Evolutionary conservation across 1,284 basidiomycete genomes (phyloP), one percentile per base, ranked within the genome.

Genomic region (Volvariella volvacea): DNA sequence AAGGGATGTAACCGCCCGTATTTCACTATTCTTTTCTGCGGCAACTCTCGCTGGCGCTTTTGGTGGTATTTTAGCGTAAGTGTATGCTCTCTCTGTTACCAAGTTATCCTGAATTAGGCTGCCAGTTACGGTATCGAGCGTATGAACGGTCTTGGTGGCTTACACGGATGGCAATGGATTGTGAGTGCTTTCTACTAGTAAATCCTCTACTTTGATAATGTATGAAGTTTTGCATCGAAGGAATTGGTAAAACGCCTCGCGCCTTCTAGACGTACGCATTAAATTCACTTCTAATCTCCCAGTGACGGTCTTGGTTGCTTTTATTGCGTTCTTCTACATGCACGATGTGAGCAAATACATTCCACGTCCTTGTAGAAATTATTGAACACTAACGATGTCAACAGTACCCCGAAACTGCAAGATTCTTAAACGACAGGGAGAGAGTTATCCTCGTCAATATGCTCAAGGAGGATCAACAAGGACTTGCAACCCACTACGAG

Each of bases 1-100:
- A 25, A 59, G 60, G 15, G 75, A 78, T 49, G 65, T 73, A n/a
- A 72, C 70, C 12, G 59, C 55, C 43, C 65, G 76, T 16, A 67
- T 78, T 31, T 74, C 76, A 1, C 70, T 79, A 38, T 78, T 80
- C 61, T 77, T 78, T 57, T 77, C 76, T 16, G 74, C 74, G 22
- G 73, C 76, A 10, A 77, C 74, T 1, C 47, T 75, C 30, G 72
- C 76, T 12, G 77, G 60, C 38, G 65, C 64, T 17, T 66, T 66
- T 41, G 63, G 65, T 48, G 64, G 65, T 32, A 45, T 67, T 9
- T 56, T 67, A 14, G 65, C 64, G 58, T 64, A 32, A 45, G 58
- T 54, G 19, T 7, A n/a, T 16, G n/a, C n/a, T n/a, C 20, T n/a
- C 12, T 15, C 15, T 34, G n/a, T 10, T 12, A n/a, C 16, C 30